Evolutionary conservation across 768 basidiomycete species (phyloP), one percentile per base, ranked within the genome.

Genomic region (Tephrocybe sp.): DNA sequence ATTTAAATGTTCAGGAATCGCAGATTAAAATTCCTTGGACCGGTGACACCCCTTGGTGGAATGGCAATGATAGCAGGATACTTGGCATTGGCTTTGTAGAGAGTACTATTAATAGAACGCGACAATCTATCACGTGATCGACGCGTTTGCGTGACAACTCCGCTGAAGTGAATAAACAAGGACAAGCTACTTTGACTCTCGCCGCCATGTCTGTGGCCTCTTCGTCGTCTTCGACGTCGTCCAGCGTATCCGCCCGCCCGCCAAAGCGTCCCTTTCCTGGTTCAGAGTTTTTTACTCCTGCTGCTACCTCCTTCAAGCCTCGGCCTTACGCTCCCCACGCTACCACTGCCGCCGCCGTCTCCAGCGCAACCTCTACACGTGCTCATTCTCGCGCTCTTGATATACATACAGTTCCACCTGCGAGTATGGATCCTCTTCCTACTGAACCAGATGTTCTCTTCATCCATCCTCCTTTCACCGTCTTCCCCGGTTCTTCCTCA

Each of bases 401-500:
- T n/a, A 51, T 72, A 5, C 69, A 79, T 49, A 67, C 72, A 4
- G 62, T 78, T 3, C 76, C 79, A 31, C 66, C 80, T 13, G 74
- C 76, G 19, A 73, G 77, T 53, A 80, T 83, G 78, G 89, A 91
- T 60, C 89, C 89, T 1, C 75, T 77, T 11, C 77, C 76, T 5
- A 73, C 75, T n/a, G 89, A 92, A 59, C 79, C 81, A 17, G 75
- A 72, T 47, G 77, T 82, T 39, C 59, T 86, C 51, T 89, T 92
- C 66, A 78, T 92, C 32, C 87, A 80, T 58, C 85, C 87, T 0
- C 89, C 89, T 8, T 91, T 89, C 66, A 72, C 69, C 41, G 62
- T 70, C 30, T 89, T 89, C 61, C 89, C 88, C 1, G 70, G 80
- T 45, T 76, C 84, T 16, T 71, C 83, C 52, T 62, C 69, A 13